Evolutionary conservation across 257 asterid species (phyloP), one percentile per base, ranked within the genome.

Genomic region (Solanum rostratum): DNA sequence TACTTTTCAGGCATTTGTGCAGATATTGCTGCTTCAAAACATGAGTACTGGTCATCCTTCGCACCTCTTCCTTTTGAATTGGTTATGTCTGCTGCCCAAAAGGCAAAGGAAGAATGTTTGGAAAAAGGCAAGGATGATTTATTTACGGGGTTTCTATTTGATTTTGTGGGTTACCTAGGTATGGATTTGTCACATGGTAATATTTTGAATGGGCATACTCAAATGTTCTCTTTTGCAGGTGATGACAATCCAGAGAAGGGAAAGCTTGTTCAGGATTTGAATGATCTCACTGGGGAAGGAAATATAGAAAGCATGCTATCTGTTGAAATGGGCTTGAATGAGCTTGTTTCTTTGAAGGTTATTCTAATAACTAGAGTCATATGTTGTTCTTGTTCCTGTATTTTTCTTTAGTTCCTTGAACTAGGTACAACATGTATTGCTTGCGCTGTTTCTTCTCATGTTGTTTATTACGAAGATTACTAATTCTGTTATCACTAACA

Each of bases 1-100:
- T 83, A 50, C 73, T 54, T 27, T 84, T 85, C 92, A 95, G 99
- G 94, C 73, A 92, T 96, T 80, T 94, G 93, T 89, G 89, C 93
- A 37, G 99, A 96, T 89, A 88, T 94, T 88, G 99, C 99, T 84
- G 80, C 82, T 52, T 85, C 93, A 81, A 96, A 94, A 93, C 91
- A 92, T 54, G 99, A 94, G 86, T 93, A 94, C 86, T 96, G 99
- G 99, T 96, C 99, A 29, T 92, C 99, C 80, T 90, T 96, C 59
- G 99, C 99, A 53, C 98, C 99, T 87, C 97, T 96, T 88, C 99
- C 99, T 83, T 85, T 96, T 62, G 99, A 96, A 88, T 86, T 96
- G 89, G 97, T 96, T 65, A 86, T 94, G 90, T 96, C 98, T 78
- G 98, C 99, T 87, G 99, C 97, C 84, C 99, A 96, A 88, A 93